These are phyloP conservation scores for Candida xyloterini DNA, from an alignment of 805 yeast genomes.

Conservation along the genomic window DNA sequence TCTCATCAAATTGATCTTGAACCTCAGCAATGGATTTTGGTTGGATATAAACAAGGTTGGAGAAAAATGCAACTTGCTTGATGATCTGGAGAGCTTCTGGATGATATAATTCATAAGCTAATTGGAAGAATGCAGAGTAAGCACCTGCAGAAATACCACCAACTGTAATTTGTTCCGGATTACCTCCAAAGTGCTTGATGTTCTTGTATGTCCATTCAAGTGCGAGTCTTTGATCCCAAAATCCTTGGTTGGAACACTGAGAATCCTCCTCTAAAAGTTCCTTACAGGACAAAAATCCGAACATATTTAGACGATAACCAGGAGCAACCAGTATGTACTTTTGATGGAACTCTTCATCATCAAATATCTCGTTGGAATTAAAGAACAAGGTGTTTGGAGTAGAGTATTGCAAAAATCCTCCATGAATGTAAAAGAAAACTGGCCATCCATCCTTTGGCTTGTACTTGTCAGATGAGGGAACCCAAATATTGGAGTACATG, in stretches of 20 bases:
- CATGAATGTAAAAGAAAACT: slow-evolving; percentile 40
- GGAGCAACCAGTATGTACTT: slow-evolving; percentile 38
- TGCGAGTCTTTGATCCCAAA: slow-evolving; percentile 47
- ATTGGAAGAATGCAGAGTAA: slow-evolving; percentile 39
- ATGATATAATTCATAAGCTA: slow-evolving; percentile 41
- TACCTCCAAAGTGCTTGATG: slow-evolving; percentile 46
- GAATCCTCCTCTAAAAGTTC: slow-evolving; percentile 37
- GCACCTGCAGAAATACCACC: slow-evolving; percentile 50
- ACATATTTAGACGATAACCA: slow-evolving; percentile 41
- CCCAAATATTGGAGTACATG: slow-evolving; percentile 37
- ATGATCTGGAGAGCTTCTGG: slow-evolving; percentile 39
- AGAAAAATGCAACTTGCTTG: slow-evolving; percentile 34
- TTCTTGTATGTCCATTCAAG: slow-evolving; percentile 44
- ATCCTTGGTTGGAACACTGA: slow-evolving; percentile 34
- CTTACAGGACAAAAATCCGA: slow-evolving; percentile 37
- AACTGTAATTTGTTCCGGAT: slow-evolving; percentile 39
- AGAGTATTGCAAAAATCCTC: slow-evolving; percentile 42
- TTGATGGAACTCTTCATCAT: slow-evolving; percentile 27
- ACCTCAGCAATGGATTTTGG: slow-evolving; percentile 38
- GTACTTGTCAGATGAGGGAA: slow-evolving; percentile 32
- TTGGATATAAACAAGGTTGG: slow-evolving; percentile 38
- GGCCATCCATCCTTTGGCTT: slow-evolving; percentile 42
- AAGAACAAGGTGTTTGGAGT: slow-evolving; percentile 27
- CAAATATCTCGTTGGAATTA: slow-evolving; percentile 25
- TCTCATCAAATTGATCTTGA: slow-evolving; percentile 37